Percentiles rank a stretch among this genome's conserved stretches.
Evolutionary conservation across 2,329 filamentous ascomycete genomes (phyloP).

Genomic region (Ophiosphaerella herpotricha): DNA sequence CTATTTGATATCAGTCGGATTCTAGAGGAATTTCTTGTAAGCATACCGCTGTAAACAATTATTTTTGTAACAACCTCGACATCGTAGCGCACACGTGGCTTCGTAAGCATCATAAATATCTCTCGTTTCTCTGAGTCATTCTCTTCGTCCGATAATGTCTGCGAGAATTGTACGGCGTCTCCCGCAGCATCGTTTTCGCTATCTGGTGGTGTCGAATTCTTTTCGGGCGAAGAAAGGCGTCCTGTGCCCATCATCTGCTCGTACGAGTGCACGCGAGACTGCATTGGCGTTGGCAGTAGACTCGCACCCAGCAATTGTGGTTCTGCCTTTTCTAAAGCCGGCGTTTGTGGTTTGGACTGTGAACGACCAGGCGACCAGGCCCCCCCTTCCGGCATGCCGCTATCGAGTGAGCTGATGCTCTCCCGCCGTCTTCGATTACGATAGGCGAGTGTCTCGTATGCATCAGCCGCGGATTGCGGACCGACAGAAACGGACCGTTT

Average conservation of each 20-base stretch:
- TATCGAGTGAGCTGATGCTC: conserved; percentile 56
- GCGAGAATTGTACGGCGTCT: conserved; percentile 19
- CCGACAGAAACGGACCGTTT: conserved; percentile 86
- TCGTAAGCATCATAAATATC: conserved; percentile 82
- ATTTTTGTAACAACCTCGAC: conserved; percentile 98
- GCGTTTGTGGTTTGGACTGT: conserved; percentile 31
- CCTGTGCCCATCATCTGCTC: conserved; percentile 77
- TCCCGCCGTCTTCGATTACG: conserved; percentile 72
- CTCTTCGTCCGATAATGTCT: conserved; percentile 37
- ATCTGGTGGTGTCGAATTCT: conserved; percentile 29
- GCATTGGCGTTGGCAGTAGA: conserved; percentile 54
- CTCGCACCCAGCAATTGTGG: conserved; percentile 46
- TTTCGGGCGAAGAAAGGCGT: conserved; percentile 38
- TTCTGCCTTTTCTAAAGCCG: conserved; percentile 31
- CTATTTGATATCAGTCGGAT: conserved; percentile 50
- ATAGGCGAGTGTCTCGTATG: conserved; percentile 92
- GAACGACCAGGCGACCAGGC: conserved; percentile 22
- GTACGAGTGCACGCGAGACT: conserved; percentile 62
- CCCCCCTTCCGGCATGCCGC: conserved; percentile 33
- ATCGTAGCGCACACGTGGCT: conserved; percentile 90
- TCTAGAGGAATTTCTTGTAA: background rate
- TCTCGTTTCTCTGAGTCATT: conserved; percentile 57
- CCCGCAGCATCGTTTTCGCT: conserved; percentile 40
- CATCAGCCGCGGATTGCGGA: conserved; percentile 93
- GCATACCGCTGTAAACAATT: conserved; percentile 86